These are phyloP conservation scores for Gliomastix tumulicola DNA, from an alignment of 2,329 filamentous ascomycete genomes.

Conservation along the genomic window DNA sequence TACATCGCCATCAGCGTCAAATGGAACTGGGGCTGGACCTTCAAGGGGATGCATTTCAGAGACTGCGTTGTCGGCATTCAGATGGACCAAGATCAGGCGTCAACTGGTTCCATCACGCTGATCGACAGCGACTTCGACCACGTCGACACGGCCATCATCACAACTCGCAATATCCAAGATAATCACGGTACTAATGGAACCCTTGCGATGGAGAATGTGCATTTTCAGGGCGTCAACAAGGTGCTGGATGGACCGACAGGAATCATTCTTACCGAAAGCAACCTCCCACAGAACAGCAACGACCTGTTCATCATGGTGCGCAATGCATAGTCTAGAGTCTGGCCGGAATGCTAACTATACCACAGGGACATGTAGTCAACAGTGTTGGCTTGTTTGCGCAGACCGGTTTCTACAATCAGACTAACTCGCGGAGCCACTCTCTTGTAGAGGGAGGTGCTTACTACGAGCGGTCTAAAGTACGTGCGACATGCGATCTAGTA, in stretches of 20 bases:
- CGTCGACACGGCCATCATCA: conserved; percentile 61
- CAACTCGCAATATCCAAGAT: conserved; percentile 35
- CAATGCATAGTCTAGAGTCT: background rate
- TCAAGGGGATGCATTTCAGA: conserved; percentile 58
- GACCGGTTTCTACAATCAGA: conserved; percentile 12
- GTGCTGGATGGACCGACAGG: conserved; percentile 12
- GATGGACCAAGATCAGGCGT: conserved; percentile 45
- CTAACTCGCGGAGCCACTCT: conserved; percentile 9
- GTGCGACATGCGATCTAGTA: background rate
- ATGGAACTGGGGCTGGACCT: conserved; percentile 74
- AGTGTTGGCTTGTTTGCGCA: conserved; percentile 11
- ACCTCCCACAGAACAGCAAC: conserved; percentile 4
- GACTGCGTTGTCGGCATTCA: conserved; percentile 61
- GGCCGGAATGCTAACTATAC: conserved; percentile 6
- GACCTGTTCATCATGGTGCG: conserved; percentile 19
- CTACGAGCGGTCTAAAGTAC: conserved; percentile 62
- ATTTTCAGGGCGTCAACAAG: conserved; percentile 25
- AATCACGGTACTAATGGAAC: conserved; percentile 29
- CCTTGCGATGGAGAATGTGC: conserved; percentile 40
- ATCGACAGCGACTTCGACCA: conserved; percentile 66
- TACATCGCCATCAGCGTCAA: conserved; percentile 63
- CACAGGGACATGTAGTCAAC: conserved; percentile 16
- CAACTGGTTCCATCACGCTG: conserved; percentile 68
- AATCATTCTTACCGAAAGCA: conserved; percentile 8
- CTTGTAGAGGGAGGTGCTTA: conserved; percentile 50